Base-by-base conservation (phyloP, 345 rosid species). In the Moricandia arvensis region DNA sequence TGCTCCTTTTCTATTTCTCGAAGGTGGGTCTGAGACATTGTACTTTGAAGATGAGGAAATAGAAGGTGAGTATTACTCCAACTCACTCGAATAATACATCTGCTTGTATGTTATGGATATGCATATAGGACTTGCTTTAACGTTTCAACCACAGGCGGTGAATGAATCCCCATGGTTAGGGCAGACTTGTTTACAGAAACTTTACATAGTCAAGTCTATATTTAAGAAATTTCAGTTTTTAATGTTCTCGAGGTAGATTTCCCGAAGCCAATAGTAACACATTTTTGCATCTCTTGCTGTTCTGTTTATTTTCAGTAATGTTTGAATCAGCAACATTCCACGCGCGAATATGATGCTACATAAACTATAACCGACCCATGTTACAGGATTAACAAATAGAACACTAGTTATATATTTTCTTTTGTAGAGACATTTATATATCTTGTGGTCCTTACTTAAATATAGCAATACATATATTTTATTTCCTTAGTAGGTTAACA, bases 1-100 rank as follows among this genome's bases (percentile, higher is more conserved):
- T 59, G 83, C 83, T 41, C 80, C 89, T 43, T 81, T 71, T 58
- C 89, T 90, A 75, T 95, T 92, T 9, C 86, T 80, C 59, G 87
- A 87, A 62, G 85, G 66, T 21, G 18, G 68, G 34, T 51, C 61
- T 34, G 82, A 61, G 82, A 87, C 80, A 60, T 65, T 67, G 3
- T 63, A 59, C 76, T 85, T 81, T 5, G 86, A 73, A 49, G 83
- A 81, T 34, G 80, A 80, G 49, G 90, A 88, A 31, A 33, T 67
- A 8, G 94, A 82, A 78, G 84, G 86, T 77, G 86, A 89, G 38
- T 72, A 72, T 68, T 53, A 61, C 27, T 71, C 71, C 64, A 66
- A 21, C 66, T 77, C 77, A 29, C 71, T 75, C n/a, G 84, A 83
- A 80, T 72, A 21, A 75, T 74, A 69, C 33, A 38, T 66, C 60